phyloP scores from a whole-genome alignment of 2,329 filamentous ascomycete genomes.

The Aspergillus sp. region DNA sequence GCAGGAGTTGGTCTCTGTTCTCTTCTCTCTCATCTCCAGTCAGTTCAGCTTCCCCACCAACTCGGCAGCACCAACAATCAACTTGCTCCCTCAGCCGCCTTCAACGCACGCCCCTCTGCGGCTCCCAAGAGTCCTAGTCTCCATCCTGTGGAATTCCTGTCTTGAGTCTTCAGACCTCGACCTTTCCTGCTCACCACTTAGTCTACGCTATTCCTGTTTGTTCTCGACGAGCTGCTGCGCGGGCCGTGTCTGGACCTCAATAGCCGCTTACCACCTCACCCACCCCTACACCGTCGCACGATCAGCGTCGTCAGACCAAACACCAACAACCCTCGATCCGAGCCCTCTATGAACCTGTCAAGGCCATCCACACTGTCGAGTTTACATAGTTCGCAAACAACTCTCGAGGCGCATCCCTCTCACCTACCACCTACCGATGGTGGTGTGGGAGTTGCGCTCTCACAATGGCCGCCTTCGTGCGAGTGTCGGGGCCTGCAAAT shows the following conservation, averaged over 20 bases:
- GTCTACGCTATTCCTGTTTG: constrained; percentile 1
- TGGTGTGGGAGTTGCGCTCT: constrained; percentile 38
- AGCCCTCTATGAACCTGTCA: constrained; percentile 29
- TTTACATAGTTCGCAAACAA: constrained; percentile 28
- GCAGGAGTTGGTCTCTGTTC: background rate
- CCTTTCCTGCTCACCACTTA: background rate
- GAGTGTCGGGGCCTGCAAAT: constrained; percentile 95
- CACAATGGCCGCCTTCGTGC: constrained; percentile 77
- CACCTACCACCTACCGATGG: constrained; percentile 37
- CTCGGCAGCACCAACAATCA: constrained; percentile 11
- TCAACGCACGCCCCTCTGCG: constrained; percentile 1
- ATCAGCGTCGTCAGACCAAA: constrained; percentile 16
- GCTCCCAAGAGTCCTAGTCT: background rate
- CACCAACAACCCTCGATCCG: background rate
- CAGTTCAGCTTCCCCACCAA: constrained; percentile 13
- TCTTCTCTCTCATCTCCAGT: background rate
- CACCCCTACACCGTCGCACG: constrained; percentile 10
- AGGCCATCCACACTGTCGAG: constrained; percentile 20
- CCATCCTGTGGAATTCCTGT: background rate
- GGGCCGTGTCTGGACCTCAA: constrained; percentile 5
- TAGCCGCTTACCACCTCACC: constrained; percentile 13
- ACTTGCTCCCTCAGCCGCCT: constrained; percentile 1
- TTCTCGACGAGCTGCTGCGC: background rate
- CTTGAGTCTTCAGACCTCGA: background rate
- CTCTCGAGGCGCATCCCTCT: constrained; percentile 24